A percentile compares a stretch with the other conserved stretches of the same genome.
Conservation (phyloP, 2,329 filamentous ascomycete species). For the Magnaporthiopsis incrustans region DNA sequence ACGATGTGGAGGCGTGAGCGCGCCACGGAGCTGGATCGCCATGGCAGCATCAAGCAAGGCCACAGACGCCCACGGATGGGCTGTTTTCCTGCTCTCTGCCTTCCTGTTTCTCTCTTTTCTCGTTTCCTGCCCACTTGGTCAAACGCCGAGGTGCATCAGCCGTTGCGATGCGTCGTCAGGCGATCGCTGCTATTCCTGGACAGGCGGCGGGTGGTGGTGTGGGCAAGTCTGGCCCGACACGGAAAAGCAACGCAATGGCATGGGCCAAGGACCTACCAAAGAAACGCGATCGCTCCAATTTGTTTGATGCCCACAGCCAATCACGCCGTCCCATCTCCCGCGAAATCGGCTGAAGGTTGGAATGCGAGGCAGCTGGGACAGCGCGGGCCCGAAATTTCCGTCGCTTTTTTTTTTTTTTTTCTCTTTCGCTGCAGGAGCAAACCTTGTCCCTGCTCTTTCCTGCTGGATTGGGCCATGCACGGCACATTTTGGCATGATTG, state of each 20-base stretch:
- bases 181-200: background rate
- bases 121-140: too few relatives aligned
- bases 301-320: background rate
- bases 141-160: background rate
- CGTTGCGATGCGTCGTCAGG: background rate
- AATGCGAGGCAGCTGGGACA: background rate
- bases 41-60: conserved; percentile 6
- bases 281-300: background rate
- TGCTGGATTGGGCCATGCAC: background rate
- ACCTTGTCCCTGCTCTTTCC: background rate
- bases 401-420: background rate
- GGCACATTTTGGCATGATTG: background rate
- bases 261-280: background rate
- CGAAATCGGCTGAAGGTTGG: background rate
- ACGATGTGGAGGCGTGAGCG: conserved; percentile 14
- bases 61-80: background rate
- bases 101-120: background rate
- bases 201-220: background rate
- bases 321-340: background rate
- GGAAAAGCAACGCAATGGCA: background rate
- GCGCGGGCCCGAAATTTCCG: background rate
- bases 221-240: background rate
- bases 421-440: background rate
- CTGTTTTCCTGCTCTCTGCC: background rate
- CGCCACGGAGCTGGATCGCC: conserved; percentile 6